Conservation (phyloP, 2,329 filamentous ascomycete genomes). For the Seiridium unicorne region DNA sequence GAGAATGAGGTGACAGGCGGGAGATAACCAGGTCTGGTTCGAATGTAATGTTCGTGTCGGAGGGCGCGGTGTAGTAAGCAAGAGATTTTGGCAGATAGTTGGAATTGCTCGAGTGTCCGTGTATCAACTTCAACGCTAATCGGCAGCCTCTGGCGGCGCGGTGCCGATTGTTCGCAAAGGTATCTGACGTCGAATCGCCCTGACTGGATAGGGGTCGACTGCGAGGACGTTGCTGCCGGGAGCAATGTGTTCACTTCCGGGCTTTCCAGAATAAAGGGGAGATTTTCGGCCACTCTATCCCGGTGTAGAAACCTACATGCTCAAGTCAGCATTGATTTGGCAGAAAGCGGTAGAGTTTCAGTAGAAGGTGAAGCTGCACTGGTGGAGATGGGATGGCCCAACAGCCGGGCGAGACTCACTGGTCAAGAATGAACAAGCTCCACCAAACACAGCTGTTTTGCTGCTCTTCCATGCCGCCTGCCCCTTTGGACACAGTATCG, state of each 20-base stretch:
- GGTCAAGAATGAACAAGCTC: conserved; percentile 42
- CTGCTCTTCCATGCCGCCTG: conserved; percentile 28
- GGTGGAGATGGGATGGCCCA: not conserved
- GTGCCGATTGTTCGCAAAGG: conserved; percentile 23
- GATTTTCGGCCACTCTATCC: conserved; percentile 23
- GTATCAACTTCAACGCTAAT: conserved; percentile 2
- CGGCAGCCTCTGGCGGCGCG: not conserved
- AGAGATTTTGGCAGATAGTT: conserved; percentile 28
- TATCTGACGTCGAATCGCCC: conserved; percentile 22
- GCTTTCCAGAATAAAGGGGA: conserved; percentile 30
- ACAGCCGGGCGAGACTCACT: conserved; percentile 26
- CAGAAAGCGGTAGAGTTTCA: not conserved
- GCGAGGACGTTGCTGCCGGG: conserved; percentile 19
- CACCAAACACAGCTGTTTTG: conserved; percentile 41
- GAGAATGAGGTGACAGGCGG: conserved; percentile 23
- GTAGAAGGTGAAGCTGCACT: too few species aligned
- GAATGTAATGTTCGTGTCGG: conserved; percentile 14
- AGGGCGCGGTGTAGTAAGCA: conserved; percentile 28
- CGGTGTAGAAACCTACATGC: conserved; percentile 26
- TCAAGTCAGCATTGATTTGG: conserved; percentile 8
- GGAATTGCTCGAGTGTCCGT: conserved; percentile 16
- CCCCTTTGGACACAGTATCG: conserved; percentile 23
- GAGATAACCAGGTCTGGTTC: conserved; percentile 22
- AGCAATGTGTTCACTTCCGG: conserved; percentile 25
- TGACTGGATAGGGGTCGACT: conserved; percentile 25